Evolutionary conservation across 192 early-diverging fungal genomes (phyloP), one percentile per base, ranked within the genome.

Genomic region (Backusella sp.): DNA sequence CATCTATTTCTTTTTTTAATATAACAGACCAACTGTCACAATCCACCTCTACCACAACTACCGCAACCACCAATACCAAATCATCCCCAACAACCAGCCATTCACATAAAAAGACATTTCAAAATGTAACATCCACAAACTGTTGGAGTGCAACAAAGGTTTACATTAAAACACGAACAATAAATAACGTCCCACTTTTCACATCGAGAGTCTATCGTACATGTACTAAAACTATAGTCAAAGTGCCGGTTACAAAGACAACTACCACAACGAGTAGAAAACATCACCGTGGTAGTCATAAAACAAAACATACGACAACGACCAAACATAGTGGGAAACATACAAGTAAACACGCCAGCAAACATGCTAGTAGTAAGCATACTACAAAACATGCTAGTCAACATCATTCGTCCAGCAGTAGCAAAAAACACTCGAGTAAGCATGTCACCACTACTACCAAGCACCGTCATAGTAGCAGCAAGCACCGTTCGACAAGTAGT

Each of bases 121-220:
- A 28, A 8, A 8, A 62, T 62, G 26, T 62, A 62, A 62, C 26
- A 23, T 62, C 56, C 11, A 26, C 8, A 28, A 26, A 62, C 28
- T 62, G 56, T 62, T 62, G 56, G 56, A 62, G 56, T 14, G 56
- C 56, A 62, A 62, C 56, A 62, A 62, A 62, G 56, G 56, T 62
- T 62, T 62, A 62, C 26, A 62, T 62, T 28, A 62, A 28, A 62
- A 28, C 56, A 62, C 56, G 56, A 26, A 62, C 21, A 7, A 9
- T 5, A 28, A 28, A 62, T 12, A 62, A 62, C 26, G 26, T 62
- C 23, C 56, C 56, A 28, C 56, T 62, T 11, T 62, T 62, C 56
- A 62, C 56, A 26, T 62, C 56, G 2, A 14, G 0, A 2, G 21
- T 62, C 11, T 62, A 62, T 62, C 56, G 19, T 35, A 68, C 28